Conservation (phyloP, 2,329 filamentous ascomycete genomes). For the Colletotrichum tamarilloi region DNA sequence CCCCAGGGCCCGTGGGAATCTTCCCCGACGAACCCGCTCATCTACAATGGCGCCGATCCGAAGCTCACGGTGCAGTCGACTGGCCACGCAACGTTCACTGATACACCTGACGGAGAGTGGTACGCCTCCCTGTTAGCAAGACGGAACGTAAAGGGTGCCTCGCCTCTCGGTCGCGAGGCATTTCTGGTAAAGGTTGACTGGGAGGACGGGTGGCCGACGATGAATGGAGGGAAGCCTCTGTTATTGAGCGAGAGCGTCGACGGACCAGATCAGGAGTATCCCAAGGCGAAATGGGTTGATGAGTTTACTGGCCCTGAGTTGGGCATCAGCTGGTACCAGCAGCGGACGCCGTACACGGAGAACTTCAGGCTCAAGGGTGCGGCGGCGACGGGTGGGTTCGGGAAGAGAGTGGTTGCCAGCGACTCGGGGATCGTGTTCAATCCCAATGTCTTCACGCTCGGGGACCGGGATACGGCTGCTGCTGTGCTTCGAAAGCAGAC, state of each 20-base stretch:
- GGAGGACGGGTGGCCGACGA: constrained; percentile 40
- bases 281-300: constrained; percentile 17
- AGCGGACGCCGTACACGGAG: constrained; percentile 27
- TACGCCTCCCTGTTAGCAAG: constrained; percentile 39
- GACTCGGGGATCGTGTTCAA: constrained; percentile 44
- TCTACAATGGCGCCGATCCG: constrained; percentile 38
- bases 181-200: constrained; percentile 40
- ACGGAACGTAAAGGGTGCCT: constrained; percentile 34
- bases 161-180: constrained; percentile 38
- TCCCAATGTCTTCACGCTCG: constrained; percentile 42
- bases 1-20: constrained; percentile 53
- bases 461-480: constrained; percentile 43
- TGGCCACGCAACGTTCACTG: constrained; percentile 39
- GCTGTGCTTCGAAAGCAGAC: constrained; percentile 44
- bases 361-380: constrained; percentile 10
- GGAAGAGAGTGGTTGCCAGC: constrained; percentile 1
- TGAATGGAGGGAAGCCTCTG: constrained; percentile 38
- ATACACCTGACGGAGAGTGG: constrained; percentile 39
- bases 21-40: constrained; percentile 51
- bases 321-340: constrained; percentile 24
- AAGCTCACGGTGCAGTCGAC: constrained; percentile 38
- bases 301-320: constrained; percentile 12
- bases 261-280: constrained; percentile 7
- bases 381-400: not conserved
- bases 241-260: constrained; percentile 22